A percentile compares a stretch with the other conserved stretches of the same genome.
Evolutionary conservation across 176 grass and related monocot species (phyloP).

Genomic region (Melocanna baccifera): DNA sequence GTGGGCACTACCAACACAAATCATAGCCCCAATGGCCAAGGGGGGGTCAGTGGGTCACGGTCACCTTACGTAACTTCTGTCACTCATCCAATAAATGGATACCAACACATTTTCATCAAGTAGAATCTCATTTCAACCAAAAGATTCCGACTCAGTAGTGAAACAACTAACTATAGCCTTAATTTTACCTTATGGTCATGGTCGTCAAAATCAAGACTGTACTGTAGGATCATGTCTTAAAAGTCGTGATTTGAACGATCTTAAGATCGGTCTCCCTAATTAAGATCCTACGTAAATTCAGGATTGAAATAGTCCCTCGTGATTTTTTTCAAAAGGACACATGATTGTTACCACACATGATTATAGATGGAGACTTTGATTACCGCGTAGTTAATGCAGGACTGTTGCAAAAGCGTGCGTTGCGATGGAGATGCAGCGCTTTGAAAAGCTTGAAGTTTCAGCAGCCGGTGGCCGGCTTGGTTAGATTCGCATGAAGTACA

Average conservation of each 20-base stretch:
- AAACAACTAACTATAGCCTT: not conserved
- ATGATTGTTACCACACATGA: not conserved
- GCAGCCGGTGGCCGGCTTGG: not conserved
- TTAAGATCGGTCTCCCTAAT: not conserved
- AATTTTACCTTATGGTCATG: not conserved
- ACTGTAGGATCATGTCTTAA: not conserved
- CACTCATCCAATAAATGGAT: not conserved
- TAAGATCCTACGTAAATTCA: not conserved
- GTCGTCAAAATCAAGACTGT: not conserved
- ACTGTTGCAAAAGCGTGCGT: not conserved
- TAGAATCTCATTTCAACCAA: not conserved
- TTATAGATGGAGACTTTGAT: not conserved
- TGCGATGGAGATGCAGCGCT: not conserved
- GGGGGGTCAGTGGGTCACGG: no score
- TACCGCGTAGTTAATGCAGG: not conserved
- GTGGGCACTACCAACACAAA: conserved; percentile 10
- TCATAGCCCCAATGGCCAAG: conserved; percentile 10
- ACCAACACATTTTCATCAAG: not conserved
- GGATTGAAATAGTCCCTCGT: not conserved
- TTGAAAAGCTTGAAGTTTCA: not conserved
- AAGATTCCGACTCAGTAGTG: not conserved
- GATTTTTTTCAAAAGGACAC: no score
- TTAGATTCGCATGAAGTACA: not conserved
- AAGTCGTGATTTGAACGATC: not conserved
- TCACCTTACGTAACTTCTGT: conserved; percentile 14